These are phyloP conservation scores for Thoreauomyces humboldtii DNA, from an alignment of 192 early-diverging fungal species.

Conservation along the genomic window DNA sequence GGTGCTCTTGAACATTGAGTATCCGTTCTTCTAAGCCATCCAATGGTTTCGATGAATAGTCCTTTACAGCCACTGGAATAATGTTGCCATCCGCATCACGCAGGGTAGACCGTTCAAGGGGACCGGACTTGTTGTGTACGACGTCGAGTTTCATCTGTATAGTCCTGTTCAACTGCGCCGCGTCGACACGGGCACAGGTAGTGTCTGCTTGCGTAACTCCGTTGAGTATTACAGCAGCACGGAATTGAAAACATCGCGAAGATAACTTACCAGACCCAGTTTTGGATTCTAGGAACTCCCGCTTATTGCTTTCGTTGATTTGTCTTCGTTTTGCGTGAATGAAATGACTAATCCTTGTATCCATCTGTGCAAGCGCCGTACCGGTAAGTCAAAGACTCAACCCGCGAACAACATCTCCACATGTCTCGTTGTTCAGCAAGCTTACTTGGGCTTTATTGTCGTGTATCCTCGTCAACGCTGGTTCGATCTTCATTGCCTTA, in stretches of 20 bases:
- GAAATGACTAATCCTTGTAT: constrained; percentile 49
- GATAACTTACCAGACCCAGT: not conserved
- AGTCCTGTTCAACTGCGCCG: constrained; percentile 67
- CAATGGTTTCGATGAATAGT: not conserved
- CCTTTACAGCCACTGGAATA: not conserved
- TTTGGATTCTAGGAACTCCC: constrained; percentile 55
- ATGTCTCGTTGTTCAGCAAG: too few species aligned
- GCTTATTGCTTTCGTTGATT: constrained; percentile 61
- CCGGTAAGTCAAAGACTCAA: too few species aligned
- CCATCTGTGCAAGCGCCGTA: constrained; percentile 36
- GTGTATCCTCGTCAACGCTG: too few species aligned
- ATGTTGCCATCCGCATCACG: not conserved
- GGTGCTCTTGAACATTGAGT: constrained; percentile 68
- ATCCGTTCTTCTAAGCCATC: constrained; percentile 61
- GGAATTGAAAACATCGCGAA: not conserved
- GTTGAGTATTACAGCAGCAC: not conserved
- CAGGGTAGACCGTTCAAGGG: constrained; percentile 55
- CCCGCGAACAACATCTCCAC: too few species aligned
- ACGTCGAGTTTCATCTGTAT: constrained; percentile 77
- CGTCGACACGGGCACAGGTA: constrained; percentile 70
- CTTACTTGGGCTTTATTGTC: too few species aligned
- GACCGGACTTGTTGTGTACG: constrained; percentile 63
- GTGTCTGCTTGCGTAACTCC: too few species aligned
- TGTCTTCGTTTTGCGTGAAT: constrained; percentile 52
- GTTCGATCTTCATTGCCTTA: too few species aligned